A percentile compares a stretch with the other conserved stretches of the same genome.
phyloP scores from a whole-genome alignment of 139 green algal species.

The Chlamydomonas applanata region DNA sequence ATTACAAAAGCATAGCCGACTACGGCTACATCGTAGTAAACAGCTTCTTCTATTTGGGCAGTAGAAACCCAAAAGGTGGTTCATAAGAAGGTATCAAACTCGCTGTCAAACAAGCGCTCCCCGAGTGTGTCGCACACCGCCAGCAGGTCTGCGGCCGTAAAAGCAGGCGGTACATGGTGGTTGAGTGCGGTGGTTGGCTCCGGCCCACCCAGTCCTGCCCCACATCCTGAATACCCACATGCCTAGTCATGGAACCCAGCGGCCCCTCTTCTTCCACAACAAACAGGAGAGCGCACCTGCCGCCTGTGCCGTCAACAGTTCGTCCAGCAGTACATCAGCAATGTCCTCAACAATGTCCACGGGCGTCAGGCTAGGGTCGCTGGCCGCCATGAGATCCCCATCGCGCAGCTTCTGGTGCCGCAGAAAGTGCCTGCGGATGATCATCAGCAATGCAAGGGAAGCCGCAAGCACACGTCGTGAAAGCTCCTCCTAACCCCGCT shows the following conservation, averaged over 20 bases:
- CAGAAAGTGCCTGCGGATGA: constrained; percentile 16
- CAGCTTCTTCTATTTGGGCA: too few species aligned
- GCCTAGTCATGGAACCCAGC: too few species aligned
- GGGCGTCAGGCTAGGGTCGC: constrained; percentile 15
- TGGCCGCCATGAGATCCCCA: constrained; percentile 20
- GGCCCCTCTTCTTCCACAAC: too few species aligned
- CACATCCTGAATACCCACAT: too few species aligned
- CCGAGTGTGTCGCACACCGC: constrained; percentile 16
- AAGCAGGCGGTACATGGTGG: background rate
- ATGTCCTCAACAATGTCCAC: constrained; percentile 29
- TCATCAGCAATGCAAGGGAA: background rate
- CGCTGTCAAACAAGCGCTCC: constrained; percentile 14
- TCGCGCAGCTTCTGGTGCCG: constrained; percentile 19
- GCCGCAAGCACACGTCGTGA: too few species aligned
- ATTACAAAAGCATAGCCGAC: background rate
- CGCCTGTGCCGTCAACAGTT: constrained; percentile 21
- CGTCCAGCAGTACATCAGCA: constrained; percentile 22
- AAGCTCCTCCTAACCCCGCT: too few species aligned
- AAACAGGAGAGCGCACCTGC: constrained; percentile 16
- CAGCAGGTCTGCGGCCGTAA: constrained; percentile 10
- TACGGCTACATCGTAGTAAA: background rate
- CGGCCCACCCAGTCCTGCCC: background rate
- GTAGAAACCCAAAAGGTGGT: background rate
- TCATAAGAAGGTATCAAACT: constrained; percentile 6
- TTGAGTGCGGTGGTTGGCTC: background rate